Percentiles rank a stretch among this genome's conserved stretches.
These are phyloP conservation scores for Scheffersomyces coipomensis DNA, from an alignment of 805 yeast species.

Conservation along the genomic window DNA sequence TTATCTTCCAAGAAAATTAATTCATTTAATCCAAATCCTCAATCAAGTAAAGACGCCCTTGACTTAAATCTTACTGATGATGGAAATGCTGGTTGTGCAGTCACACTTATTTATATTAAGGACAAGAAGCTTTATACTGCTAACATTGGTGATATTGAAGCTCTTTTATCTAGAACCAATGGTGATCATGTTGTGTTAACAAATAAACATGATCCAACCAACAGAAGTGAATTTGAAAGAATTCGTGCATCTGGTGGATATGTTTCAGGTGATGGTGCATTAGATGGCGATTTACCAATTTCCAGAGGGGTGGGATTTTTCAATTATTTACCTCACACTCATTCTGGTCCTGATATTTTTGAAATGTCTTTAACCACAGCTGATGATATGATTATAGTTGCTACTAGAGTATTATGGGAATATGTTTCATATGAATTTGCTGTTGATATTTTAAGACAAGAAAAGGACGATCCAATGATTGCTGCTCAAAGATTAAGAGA, in stretches of 20 bases:
- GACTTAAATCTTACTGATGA: slow-evolving; percentile 64
- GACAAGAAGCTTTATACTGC: slow-evolving; percentile 75
- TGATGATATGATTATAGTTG: slow-evolving; percentile 85
- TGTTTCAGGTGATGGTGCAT: slow-evolving; percentile 78
- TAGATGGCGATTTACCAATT: slow-evolving; percentile 79
- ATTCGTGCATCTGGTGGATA: slow-evolving; percentile 90
- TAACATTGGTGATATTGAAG: slow-evolving; percentile 88
- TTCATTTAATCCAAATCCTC: slow-evolving; percentile 38
- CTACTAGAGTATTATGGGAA: slow-evolving; percentile 85
- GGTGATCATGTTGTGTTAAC: slow-evolving; percentile 79
- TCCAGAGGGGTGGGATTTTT: slow-evolving; percentile 93
- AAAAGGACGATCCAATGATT: slow-evolving; percentile 76
- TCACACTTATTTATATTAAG: slow-evolving; percentile 75
- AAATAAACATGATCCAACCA: slow-evolving; percentile 80
- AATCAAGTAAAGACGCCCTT: slow-evolving; percentile 24
- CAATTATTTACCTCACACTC: slow-evolving; percentile 81
- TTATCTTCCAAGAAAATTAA: slow-evolving; percentile 45
- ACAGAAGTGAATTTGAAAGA: slow-evolving; percentile 73
- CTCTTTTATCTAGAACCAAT: slow-evolving; percentile 71
- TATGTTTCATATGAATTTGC: slow-evolving; percentile 78
- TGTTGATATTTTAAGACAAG: slow-evolving; percentile 84
- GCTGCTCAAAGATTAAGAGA: slow-evolving; percentile 95
- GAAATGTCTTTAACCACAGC: slow-evolving; percentile 57
- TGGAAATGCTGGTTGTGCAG: slow-evolving; percentile 77
- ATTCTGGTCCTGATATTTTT: slow-evolving; percentile 80